Percentiles rank a stretch among this genome's conserved stretches.
Evolutionary conservation across 2,329 filamentous ascomycete species (phyloP).

Genomic region (Pseudocercospora fuligena): DNA sequence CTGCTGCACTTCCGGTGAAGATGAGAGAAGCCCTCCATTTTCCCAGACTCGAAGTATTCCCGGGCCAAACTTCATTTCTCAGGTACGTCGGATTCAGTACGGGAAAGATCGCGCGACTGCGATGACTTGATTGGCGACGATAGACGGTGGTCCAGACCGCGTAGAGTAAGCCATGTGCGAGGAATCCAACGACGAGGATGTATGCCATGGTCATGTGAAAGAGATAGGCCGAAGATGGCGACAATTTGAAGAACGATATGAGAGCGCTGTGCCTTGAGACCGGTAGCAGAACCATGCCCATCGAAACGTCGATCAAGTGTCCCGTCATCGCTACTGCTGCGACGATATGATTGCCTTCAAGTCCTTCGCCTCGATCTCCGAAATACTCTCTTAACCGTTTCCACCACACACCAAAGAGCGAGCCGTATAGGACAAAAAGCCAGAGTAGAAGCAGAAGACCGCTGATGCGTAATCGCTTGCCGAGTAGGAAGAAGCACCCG

Average conservation of each 20-base stretch:
- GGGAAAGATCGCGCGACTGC: slow-evolving; percentile 18
- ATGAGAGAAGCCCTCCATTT: slow-evolving; percentile 26
- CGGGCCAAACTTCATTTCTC: slow-evolving; percentile 26
- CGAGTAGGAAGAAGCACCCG: slow-evolving; percentile 10
- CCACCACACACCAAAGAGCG: slow-evolving; percentile 25
- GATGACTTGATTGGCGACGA: slow-evolving; percentile 3
- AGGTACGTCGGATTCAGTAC: slow-evolving; percentile 28
- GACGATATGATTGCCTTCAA: slow-evolving; percentile 18
- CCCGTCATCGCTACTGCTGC: slow-evolving; percentile 22
- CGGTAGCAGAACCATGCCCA: slow-evolving; percentile 25
- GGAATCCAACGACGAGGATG: slow-evolving; percentile 13
- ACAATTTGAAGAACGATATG: slow-evolving; percentile 25
- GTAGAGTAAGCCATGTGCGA: slow-evolving; percentile 19
- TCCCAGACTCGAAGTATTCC: slow-evolving; percentile 18
- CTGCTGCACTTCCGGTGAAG: slow-evolving; percentile 22
- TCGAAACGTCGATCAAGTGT: slow-evolving; percentile 22
- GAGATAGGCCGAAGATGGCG: slow-evolving; percentile 15
- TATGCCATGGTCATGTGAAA: slow-evolving; percentile 25
- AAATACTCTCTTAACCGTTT: slow-evolving; percentile 22
- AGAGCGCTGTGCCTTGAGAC: slow-evolving; percentile 23
- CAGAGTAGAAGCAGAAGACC: slow-evolving; percentile 21
- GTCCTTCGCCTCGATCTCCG: slow-evolving; percentile 9
- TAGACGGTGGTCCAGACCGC: slow-evolving; percentile 13
- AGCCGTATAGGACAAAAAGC: slow-evolving; percentile 18
- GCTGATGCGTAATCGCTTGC: slow-evolving; percentile 16